Evolutionary conservation across 352 stramenopile genomes (phyloP).

Genomic region (Globisporangium cylindrosporum): DNA sequence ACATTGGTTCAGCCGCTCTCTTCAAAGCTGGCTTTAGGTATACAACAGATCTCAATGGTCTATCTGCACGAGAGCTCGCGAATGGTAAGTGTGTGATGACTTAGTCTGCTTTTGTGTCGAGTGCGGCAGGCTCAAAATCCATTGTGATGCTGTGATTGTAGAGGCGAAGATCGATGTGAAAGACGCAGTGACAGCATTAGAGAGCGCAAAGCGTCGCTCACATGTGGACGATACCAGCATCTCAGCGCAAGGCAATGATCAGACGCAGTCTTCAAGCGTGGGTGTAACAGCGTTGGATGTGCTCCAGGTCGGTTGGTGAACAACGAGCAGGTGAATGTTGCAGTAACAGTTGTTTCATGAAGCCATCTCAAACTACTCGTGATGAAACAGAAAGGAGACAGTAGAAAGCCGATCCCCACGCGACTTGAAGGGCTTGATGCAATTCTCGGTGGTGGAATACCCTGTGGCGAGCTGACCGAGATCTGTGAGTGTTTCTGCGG

Average conservation of each 20-base stretch:
- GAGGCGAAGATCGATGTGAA: conserved; percentile 40
- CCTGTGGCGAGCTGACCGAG: conserved; percentile 71
- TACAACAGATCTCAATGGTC: conserved; percentile 40
- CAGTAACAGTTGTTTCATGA: background rate
- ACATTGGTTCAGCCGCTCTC: conserved; percentile 39
- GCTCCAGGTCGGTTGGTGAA: conserved; percentile 29
- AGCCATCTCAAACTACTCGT: background rate
- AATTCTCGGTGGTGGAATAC: conserved; percentile 61
- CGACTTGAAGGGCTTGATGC: conserved; percentile 45
- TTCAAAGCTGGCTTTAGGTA: conserved; percentile 64
- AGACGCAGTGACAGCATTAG: conserved; percentile 32
- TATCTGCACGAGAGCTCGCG: conserved; percentile 55
- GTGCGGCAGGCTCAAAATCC: background rate
- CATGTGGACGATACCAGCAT: background rate
- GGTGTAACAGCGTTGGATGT: conserved; percentile 44
- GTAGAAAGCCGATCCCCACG: conserved; percentile 35
- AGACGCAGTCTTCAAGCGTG: conserved; percentile 4
- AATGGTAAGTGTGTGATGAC: conserved; percentile 30
- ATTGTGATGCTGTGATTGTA: conserved; percentile 4
- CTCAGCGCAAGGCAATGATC: background rate
- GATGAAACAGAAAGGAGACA: conserved; percentile 27
- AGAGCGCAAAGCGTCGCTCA: conserved; percentile 12
- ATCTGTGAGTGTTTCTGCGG: conserved; percentile 43
- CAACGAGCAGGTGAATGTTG: background rate
- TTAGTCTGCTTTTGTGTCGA: background rate